Percentiles rank a stretch among this genome's conserved stretches.
Evolutionary conservation across 257 asterid species (phyloP).

Genomic region (Linaria vulgaris): DNA sequence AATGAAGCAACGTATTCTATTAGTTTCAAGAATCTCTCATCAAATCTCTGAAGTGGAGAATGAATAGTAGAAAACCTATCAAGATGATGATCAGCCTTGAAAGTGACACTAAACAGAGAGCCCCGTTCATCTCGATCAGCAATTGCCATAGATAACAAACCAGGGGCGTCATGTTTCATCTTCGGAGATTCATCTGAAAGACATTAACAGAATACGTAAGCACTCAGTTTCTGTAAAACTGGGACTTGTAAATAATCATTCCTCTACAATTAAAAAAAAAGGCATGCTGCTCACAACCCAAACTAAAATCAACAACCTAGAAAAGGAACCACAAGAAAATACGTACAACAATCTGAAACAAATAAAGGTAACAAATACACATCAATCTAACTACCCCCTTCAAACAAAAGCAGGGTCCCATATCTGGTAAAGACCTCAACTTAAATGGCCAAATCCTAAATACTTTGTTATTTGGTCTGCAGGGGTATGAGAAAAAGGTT

Average conservation of each 20-base stretch:
- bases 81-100: slow-evolving; percentile 88
- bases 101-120: slow-evolving; percentile 75
- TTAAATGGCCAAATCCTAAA: background rate
- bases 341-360: background rate
- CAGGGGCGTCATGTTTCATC: slow-evolving; percentile 81
- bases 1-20: background rate
- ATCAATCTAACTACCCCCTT: background rate
- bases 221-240: slow-evolving; percentile 11
- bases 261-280: background rate
- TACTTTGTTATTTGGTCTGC: background rate
- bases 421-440: background rate
- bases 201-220: slow-evolving; percentile 23
- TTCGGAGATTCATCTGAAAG: slow-evolving; percentile 79
- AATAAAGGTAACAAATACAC: slow-evolving; percentile 10
- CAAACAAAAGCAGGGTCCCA: background rate
- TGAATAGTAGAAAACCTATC: slow-evolving; percentile 60
- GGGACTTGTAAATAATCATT: background rate
- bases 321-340: slow-evolving; percentile 10
- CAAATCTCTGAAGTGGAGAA: slow-evolving; percentile 5
- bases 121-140: slow-evolving; percentile 91
- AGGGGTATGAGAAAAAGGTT: background rate
- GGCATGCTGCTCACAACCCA: slow-evolving; percentile 1
- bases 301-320: slow-evolving; percentile 7
- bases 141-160: slow-evolving; percentile 88
- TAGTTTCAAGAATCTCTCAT: background rate